Evolutionary conservation across 345 rosid species (phyloP).

Genomic region (Cardamine resedifolia): DNA sequence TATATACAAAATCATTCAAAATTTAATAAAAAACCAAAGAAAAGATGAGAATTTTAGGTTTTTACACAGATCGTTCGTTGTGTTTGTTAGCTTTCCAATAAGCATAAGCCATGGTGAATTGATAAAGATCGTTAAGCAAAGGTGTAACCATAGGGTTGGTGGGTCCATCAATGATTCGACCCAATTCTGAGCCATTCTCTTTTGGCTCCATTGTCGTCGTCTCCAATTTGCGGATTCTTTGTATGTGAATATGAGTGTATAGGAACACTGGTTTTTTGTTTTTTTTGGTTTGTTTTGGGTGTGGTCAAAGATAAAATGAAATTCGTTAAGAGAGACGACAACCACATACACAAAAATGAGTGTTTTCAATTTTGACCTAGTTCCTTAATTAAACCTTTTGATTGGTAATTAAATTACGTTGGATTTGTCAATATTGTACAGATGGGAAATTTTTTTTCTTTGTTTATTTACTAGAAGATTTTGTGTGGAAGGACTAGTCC

Average conservation of each 20-base stretch:
- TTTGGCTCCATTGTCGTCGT: slow-evolving; percentile 36
- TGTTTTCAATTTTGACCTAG: neutral
- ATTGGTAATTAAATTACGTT: neutral
- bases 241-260: neutral
- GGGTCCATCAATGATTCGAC: slow-evolving; percentile 51
- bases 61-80: slow-evolving; percentile 79
- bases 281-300: too few species aligned
- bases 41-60: slow-evolving; percentile 20
- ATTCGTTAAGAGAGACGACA: neutral
- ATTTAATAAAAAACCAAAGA: neutral
- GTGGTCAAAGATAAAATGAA: slow-evolving; percentile 12
- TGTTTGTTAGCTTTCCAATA: slow-evolving; percentile 97
- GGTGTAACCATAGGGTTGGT: slow-evolving; percentile 96
- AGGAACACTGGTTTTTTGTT: neutral
- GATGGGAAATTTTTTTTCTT: neutral
- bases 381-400: neutral
- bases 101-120: slow-evolving; percentile 97
- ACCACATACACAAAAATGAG: neutral
- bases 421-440: neutral
- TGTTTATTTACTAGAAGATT: neutral
- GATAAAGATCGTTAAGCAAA: slow-evolving; percentile 84
- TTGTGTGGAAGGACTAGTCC: neutral
- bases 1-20: neutral
- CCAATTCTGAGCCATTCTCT: slow-evolving; percentile 39
- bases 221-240: neutral